These are phyloP conservation scores for Yamadazyma friedrichii DNA, from an alignment of 1,139 yeast genomes.

Conservation along the genomic window DNA sequence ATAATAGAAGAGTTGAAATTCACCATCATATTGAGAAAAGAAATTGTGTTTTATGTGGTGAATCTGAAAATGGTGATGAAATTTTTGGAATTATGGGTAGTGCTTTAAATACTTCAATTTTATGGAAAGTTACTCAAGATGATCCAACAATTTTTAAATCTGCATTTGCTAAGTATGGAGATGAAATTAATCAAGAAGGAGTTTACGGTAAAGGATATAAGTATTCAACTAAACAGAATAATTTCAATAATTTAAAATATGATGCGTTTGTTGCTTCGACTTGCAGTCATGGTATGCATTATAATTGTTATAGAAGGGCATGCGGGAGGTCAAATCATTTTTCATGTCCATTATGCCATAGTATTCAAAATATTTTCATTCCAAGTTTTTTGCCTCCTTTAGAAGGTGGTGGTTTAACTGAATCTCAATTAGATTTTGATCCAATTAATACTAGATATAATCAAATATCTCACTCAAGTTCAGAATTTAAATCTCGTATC, in stretches of 20 bases:
- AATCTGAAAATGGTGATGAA: conserved; percentile 43
- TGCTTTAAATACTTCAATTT: conserved; percentile 33
- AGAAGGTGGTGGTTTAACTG: conserved; percentile 16
- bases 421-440: conserved; percentile 13
- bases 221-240: conserved; percentile 10
- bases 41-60: conserved; percentile 68
- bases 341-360: conserved; percentile 67
- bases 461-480: conserved; percentile 17
- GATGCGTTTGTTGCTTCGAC: conserved; percentile 46
- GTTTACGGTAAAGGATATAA: conserved; percentile 30
- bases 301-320: conserved; percentile 45
- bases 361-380: conserved; percentile 43
- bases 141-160: conserved; percentile 12
- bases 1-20: conserved; percentile 11
- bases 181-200: conserved; percentile 13
- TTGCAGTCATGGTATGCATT: conserved; percentile 73
- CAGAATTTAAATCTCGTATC: conserved; percentile 13
- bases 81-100: conserved; percentile 57
- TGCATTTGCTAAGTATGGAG: conserved; percentile 30
- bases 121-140: conserved; percentile 48
- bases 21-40: conserved; percentile 19
- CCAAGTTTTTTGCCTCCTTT: conserved; percentile 37
- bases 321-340: conserved; percentile 28
- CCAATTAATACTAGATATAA: conserved; percentile 20
- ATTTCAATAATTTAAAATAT: conserved; percentile 13